Percentiles rank a stretch among this genome's conserved stretches.
Evolutionary conservation across 805 yeast species (phyloP).

Genomic region (Middelhovenomyces tepae): DNA sequence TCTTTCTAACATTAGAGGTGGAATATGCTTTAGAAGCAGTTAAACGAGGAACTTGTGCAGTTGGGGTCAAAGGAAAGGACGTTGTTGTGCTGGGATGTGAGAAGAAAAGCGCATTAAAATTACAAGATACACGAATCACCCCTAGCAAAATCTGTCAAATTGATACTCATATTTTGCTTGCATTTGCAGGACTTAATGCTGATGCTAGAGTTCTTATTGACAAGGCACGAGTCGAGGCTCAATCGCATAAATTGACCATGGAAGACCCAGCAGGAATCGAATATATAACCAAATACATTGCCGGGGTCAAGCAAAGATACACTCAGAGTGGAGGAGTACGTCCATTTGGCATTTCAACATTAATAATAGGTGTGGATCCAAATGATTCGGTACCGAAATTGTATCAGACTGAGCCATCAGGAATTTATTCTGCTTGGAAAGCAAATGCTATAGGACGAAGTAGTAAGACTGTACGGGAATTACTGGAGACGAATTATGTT

Average conservation of each 20-base stretch:
- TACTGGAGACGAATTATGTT: conserved; percentile 78
- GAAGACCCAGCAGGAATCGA: conserved; percentile 92
- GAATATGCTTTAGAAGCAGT: conserved; percentile 98
- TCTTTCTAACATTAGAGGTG: conserved; percentile 50
- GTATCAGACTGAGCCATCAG: conserved; percentile 95
- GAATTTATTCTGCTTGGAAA: conserved; percentile 95
- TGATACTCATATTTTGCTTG: conserved; percentile 83
- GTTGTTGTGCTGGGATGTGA: conserved; percentile 94
- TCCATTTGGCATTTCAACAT: conserved; percentile 93
- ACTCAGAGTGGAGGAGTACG: conserved; percentile 98
- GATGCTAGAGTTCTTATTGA: conserved; percentile 93
- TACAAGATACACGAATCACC: conserved; percentile 94
- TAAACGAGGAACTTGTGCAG: conserved; percentile 96
- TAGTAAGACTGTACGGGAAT: conserved; percentile 90
- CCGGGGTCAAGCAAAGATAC: conserved; percentile 96
- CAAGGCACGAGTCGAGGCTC: conserved; percentile 94
- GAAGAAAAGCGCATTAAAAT: conserved; percentile 85
- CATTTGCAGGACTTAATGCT: conserved; percentile 97
- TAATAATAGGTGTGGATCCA: conserved; percentile 92
- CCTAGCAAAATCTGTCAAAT: conserved; percentile 89
- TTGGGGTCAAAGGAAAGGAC: conserved; percentile 86
- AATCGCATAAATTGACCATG: conserved; percentile 83
- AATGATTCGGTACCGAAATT: conserved; percentile 72
- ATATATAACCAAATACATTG: conserved; percentile 86
- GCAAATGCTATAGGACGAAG: conserved; percentile 96